Conservation (phyloP, 768 basidiomycete species). For the Strobilomyces dryophilus region DNA sequence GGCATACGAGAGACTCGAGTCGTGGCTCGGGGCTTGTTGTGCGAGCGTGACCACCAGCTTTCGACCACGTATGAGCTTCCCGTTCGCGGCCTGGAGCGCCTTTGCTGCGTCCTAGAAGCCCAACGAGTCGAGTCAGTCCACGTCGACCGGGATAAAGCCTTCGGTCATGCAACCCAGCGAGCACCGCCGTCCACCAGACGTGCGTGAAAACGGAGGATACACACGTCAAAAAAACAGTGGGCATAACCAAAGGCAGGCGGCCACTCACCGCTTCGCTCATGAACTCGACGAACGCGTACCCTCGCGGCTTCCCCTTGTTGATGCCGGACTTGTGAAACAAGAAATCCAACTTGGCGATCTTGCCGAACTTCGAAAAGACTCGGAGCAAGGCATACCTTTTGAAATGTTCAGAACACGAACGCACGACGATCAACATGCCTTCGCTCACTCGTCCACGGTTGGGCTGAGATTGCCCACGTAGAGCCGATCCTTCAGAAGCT, state of each 20-base stretch:
- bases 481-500: slow-evolving; percentile 63
- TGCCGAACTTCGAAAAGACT: slow-evolving; percentile 88
- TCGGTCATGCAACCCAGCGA: slow-evolving; percentile 18
- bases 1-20: slow-evolving; percentile 30
- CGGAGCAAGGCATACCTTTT: slow-evolving; percentile 87
- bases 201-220: slow-evolving; percentile 19
- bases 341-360: slow-evolving; percentile 89
- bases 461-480: slow-evolving; percentile 90
- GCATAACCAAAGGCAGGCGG: slow-evolving; percentile 17
- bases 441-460: slow-evolving; percentile 77
- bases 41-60: slow-evolving; percentile 91
- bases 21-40: slow-evolving; percentile 64
- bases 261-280: slow-evolving; percentile 70
- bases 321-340: slow-evolving; percentile 92
- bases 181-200: slow-evolving; percentile 17
- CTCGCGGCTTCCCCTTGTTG: slow-evolving; percentile 87
- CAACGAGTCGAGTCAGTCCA: slow-evolving; percentile 21
- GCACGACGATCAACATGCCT: background rate
- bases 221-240: slow-evolving; percentile 23
- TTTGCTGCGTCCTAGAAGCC: slow-evolving; percentile 74
- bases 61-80: slow-evolving; percentile 79
- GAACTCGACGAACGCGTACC: slow-evolving; percentile 94
- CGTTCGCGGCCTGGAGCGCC: slow-evolving; percentile 69
- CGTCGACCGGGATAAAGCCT: slow-evolving; percentile 8
- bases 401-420: slow-evolving; percentile 10